Percentiles rank a stretch among this genome's conserved stretches.
Conservation (phyloP, 441 rosid genomes). For the Gossypium trilobum region DNA sequence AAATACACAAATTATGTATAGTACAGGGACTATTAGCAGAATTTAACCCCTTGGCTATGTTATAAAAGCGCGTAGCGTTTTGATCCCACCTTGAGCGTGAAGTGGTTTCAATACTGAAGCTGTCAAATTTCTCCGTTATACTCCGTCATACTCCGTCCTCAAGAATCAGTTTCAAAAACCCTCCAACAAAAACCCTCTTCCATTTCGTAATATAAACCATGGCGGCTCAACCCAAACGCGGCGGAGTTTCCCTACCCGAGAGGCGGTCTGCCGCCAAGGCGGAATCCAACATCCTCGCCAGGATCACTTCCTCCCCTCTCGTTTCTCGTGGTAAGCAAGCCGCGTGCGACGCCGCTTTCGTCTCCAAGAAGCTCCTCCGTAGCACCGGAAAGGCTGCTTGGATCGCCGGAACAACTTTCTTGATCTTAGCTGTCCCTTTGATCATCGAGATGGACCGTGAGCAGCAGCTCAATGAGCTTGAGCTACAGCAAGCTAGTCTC, state of each 20-base stretch:
- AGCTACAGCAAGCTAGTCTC: conserved; percentile 62
- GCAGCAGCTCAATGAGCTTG: conserved; percentile 53
- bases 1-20: no score
- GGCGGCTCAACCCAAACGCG: conserved; percentile 41
- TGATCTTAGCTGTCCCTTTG: conserved; percentile 67
- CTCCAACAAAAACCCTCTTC: not conserved
- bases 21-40: not conserved
- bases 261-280: conserved; percentile 16
- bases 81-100: not conserved
- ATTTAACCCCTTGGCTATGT: not conserved
- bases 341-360: conserved; percentile 46
- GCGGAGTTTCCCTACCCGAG: conserved; percentile 32
- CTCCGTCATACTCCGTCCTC: not conserved
- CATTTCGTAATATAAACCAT: conserved; percentile 16
- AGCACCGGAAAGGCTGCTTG: conserved; percentile 95
- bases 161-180: not conserved
- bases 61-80: not conserved
- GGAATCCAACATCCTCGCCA: conserved; percentile 20
- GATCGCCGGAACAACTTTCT: conserved; percentile 71
- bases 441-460: conserved; percentile 70
- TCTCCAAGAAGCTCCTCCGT: conserved; percentile 57
- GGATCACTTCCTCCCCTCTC: conserved; percentile 10
- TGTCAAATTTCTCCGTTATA: not conserved
- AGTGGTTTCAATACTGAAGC: not conserved
- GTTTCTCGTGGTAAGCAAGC: conserved; percentile 37